A percentile compares a stretch with the other conserved stretches of the same genome.
phyloP scores from a whole-genome alignment of 441 rosid genomes.

The Viola pubescens region DNA sequence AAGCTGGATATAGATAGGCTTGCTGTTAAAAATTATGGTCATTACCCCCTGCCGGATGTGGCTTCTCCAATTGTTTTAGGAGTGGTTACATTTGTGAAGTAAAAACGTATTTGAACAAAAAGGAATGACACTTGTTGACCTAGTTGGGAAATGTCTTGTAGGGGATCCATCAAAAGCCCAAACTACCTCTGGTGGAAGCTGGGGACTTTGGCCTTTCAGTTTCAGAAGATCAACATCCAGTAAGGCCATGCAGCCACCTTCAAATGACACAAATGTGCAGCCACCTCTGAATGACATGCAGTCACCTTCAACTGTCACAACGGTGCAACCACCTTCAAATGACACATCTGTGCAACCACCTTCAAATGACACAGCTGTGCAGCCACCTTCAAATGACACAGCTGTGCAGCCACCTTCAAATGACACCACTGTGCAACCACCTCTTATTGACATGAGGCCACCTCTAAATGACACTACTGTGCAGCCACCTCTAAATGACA shows the following conservation, averaged over 20 bases:
- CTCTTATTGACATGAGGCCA: no score
- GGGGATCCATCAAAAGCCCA: conserved; percentile 33
- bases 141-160: conserved; percentile 32
- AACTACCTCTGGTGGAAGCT: conserved; percentile 44
- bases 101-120: conserved; percentile 40
- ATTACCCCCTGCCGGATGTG: conserved; percentile 46
- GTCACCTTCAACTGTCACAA: no score
- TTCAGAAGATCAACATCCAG: conserved; percentile 42
- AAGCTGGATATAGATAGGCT: conserved; percentile 39
- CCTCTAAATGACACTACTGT: no score
- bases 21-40: conserved; percentile 41
- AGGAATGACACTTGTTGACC: conserved; percentile 55
- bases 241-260: conserved; percentile 22
- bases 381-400: background rate
- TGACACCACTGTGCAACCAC: background rate
- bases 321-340: background rate
- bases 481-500: no score
- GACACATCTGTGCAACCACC: background rate
- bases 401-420: background rate
- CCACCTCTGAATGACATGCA: background rate
- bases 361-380: background rate
- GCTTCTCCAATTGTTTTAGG: conserved; percentile 52
- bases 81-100: conserved; percentile 43
- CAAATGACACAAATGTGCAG: conserved; percentile 16
- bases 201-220: conserved; percentile 92